Evolutionary conservation across 345 rosid genomes (phyloP).

Genomic region (Euclidium syriacum): DNA sequence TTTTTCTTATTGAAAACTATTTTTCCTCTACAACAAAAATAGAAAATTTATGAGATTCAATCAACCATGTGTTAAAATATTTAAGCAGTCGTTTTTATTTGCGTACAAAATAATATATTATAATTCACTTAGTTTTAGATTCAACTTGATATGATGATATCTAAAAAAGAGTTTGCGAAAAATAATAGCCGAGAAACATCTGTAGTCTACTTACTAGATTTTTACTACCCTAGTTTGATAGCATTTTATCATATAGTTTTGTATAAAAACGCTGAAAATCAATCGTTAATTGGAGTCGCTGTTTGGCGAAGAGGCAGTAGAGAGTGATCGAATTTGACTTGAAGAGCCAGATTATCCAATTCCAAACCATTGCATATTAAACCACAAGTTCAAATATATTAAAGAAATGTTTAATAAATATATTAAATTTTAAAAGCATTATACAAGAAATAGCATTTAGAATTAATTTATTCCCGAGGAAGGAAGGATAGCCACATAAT

Average conservation of each 20-base stretch:
- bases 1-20: no score
- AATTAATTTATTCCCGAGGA: background rate
- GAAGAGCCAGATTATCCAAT: slow-evolving; percentile 31
- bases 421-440: background rate
- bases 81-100: no score
- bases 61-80: no score
- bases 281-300: background rate
- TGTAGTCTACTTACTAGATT: background rate
- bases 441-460: background rate
- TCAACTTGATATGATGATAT: background rate
- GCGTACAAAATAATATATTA: no score
- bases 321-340: slow-evolving; percentile 19
- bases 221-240: background rate
- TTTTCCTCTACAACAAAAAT: no score
- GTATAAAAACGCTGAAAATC: background rate
- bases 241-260: background rate
- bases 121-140: background rate
- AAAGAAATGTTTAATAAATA: no score
- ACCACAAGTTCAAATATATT: slow-evolving; percentile 19
- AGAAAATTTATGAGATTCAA: no score
- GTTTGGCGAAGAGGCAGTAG: slow-evolving; percentile 13
- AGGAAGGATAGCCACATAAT: slow-evolving; percentile 30
- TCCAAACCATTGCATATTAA: slow-evolving; percentile 12
- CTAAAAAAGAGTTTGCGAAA: background rate
- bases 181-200: background rate